Evolutionary conservation across 805 yeast species (phyloP), one percentile per base, ranked within the genome.

Genomic region (Candida railenensis): DNA sequence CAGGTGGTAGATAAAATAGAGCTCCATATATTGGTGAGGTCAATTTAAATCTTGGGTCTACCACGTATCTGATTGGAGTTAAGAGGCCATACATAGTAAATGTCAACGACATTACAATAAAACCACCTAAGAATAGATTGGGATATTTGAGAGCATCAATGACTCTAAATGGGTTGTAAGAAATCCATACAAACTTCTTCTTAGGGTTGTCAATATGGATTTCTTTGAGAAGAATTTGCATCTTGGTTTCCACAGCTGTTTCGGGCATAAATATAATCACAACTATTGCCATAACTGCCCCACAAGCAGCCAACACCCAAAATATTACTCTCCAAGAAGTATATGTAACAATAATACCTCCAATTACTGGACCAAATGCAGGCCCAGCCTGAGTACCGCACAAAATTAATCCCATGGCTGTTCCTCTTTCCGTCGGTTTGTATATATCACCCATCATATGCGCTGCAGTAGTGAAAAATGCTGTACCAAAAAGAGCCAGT

Each of bases 1-100:
- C 85, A 0, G 85, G 83, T 3, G 84, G 76, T 3, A 81, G 56
- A 52, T 80, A 81, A 53, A 81, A 80, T 18, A 81, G 58, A 0
- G 81, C 74, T 36, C 81, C 78, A 47, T 68, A 69, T 1, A 81
- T 55, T 0, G 85, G 84, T 16, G 69, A 54, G 0, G 65, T 65
- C 25, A 81, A 59, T 37, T 73, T 54, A 61, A 80, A 81, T 46
- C 84, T 56, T 3, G 85, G 85, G 53, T 79, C 79, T 44, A 81
- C 71, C 8, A 80, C 80, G 38, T 73, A 69, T 51, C 83, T 58
- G 37, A 81, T 79, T 1, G 85, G 85, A 0, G 85, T 80, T 44
- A 78, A 58, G 16, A 79, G 52, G 3, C 71, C 58, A 53, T 74
- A 79, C 84, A 80, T 79, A 50, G 71, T 74, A 63, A 70, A 81